Conservation (phyloP, 1,284 basidiomycete genomes). For the Cutaneotrichosporon curvatum region DNA sequence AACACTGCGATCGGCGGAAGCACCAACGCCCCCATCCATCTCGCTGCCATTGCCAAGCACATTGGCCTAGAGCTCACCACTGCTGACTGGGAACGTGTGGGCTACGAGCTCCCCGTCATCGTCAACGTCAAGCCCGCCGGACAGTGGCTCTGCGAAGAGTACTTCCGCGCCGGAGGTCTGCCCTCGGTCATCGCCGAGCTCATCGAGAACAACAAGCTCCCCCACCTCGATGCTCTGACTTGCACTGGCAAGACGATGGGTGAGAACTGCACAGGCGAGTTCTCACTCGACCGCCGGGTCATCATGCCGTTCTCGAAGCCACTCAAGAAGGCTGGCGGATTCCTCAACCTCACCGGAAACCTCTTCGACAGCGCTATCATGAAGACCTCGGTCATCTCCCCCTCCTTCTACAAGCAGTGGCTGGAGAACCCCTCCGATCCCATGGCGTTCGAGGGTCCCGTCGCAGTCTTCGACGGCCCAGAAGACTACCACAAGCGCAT, state of each 20-base stretch:
- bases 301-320: slow-evolving; percentile 40
- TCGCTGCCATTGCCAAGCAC: slow-evolving; percentile 43
- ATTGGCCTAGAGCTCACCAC: slow-evolving; percentile 37
- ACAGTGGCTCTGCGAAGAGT: slow-evolving; percentile 43
- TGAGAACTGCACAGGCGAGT: slow-evolving; percentile 36
- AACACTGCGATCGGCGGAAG: slow-evolving; percentile 82
- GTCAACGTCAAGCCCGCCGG: slow-evolving; percentile 43
- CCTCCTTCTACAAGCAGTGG: slow-evolving; percentile 38
- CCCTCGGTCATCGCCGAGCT: slow-evolving; percentile 41
- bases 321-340: slow-evolving; percentile 37
- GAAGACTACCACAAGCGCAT: slow-evolving; percentile 44
- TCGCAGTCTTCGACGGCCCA: slow-evolving; percentile 45
- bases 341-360: slow-evolving; percentile 42
- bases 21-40: slow-evolving; percentile 63
- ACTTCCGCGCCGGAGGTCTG: slow-evolving; percentile 42
- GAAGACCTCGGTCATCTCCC: slow-evolving; percentile 45
- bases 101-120: slow-evolving; percentile 39
- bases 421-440: slow-evolving; percentile 41
- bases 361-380: slow-evolving; percentile 47
- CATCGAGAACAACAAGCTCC: slow-evolving; percentile 29
- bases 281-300: slow-evolving; percentile 36
- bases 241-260: slow-evolving; percentile 34
- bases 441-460: slow-evolving; percentile 45
- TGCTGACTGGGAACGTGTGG: slow-evolving; percentile 41
- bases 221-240: slow-evolving; percentile 36